Evolutionary conservation across 106 monocot genomes (phyloP), one percentile per base, ranked within the genome.

Genomic region (Dactylorhiza incarnata): DNA sequence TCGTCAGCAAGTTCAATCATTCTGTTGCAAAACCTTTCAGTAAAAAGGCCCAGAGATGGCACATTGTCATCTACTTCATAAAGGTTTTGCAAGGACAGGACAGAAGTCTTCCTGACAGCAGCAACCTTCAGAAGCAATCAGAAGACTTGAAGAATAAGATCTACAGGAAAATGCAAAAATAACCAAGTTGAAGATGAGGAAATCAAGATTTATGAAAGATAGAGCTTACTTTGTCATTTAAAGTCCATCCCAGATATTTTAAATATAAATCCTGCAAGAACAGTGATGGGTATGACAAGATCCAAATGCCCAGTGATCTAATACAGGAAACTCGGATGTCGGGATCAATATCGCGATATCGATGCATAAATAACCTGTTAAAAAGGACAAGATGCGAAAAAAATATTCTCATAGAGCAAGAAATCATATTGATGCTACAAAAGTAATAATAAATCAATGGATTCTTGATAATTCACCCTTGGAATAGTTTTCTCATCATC

Each of bases 1-100:
- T 97, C 97, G 82, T 97, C 97, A 72, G 97, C 97, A 85, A 97
- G 93, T 78, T 97, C 91, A 78, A 97, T 91, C 97, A 97, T 89
- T 77, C 97, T 78, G 58, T 87, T 87, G 78, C 87, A 91, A 81
- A 97, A 97, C 25, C 97, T 89, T 81, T 91, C 94, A 15, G 97
- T 97, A 76, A 97, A 97, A 73, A 97, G 93, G 49, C 97, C 89
- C 74, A 97, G 97, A 48, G 91, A 94, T 76, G 97, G 97, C 49
- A 97, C 85, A 82, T 94, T 97, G 76, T 88, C 91, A 76, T 97
- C 93, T 52, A 91, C 86, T 74, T 93, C 97, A 80, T 97, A 97
- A 44, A 94, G 86, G 76, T 78, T 86, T 83, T 91, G 93, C 78
- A 94, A 80, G 17, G 93, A 84, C 44, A 84, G 81, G 25, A 97